Conservation (phyloP, 306 rosid genomes). For the Purshia tridentata region DNA sequence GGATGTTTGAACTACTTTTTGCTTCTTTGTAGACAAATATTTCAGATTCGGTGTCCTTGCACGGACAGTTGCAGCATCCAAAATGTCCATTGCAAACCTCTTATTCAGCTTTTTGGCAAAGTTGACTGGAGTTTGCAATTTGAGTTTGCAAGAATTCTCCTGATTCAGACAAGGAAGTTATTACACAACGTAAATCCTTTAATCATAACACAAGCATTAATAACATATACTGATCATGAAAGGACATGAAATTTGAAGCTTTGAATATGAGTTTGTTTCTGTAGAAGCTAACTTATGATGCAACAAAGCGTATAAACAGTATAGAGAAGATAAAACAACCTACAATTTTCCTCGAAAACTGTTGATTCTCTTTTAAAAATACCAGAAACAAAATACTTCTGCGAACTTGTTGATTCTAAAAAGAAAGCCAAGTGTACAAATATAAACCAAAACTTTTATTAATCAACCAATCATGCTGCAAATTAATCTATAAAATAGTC, state of each 20-base stretch:
- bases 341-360: background rate
- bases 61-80: constrained; percentile 32
- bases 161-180: constrained; percentile 38
- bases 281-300: background rate
- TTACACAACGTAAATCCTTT: constrained; percentile 1
- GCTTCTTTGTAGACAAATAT: constrained; percentile 42
- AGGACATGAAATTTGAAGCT: background rate
- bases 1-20: constrained; percentile 29
- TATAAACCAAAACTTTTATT: no score
- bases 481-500: no score
- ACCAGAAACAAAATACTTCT: background rate
- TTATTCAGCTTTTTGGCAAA: constrained; percentile 45
- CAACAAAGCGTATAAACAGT: background rate
- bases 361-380: background rate
- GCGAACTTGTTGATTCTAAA: background rate
- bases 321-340: background rate
- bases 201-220: constrained; percentile 11
- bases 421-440: background rate
- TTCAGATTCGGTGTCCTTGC: constrained; percentile 49
- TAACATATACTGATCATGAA: background rate
- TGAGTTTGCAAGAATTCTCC: constrained; percentile 46
- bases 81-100: constrained; percentile 23
- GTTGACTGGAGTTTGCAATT: constrained; percentile 38
- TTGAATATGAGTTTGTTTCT: background rate
- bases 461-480: no score